A percentile compares a stretch with the other conserved stretches of the same genome.
Conservation (phyloP, 257 asterid genomes). For the Plantago ovata region DNA sequence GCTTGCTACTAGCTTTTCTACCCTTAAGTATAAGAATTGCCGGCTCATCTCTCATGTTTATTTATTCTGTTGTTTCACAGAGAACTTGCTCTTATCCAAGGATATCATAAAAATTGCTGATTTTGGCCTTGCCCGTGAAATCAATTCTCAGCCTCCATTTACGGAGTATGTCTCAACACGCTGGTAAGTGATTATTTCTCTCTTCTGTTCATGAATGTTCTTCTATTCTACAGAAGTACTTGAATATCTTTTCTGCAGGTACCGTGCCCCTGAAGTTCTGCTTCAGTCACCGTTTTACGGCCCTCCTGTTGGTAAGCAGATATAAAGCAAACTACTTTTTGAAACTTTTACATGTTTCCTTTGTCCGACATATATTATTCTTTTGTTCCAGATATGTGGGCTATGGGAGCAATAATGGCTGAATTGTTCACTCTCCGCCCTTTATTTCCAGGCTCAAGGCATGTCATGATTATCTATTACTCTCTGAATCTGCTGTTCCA, state of each 20-base stretch:
- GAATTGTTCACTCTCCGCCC: slow-evolving; percentile 83
- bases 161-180: slow-evolving; percentile 98
- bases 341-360: neutral
- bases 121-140: slow-evolving; percentile 98
- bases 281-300: slow-evolving; percentile 83
- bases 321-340: slow-evolving; percentile 8
- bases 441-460: slow-evolving; percentile 95
- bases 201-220: slow-evolving; percentile 7
- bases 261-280: slow-evolving; percentile 96
- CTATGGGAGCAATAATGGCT: slow-evolving; percentile 98
- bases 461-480: neutral
- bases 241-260: slow-evolving; percentile 50
- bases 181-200: slow-evolving; percentile 53
- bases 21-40: too few relatives aligned
- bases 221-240: neutral
- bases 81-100: slow-evolving; percentile 86
- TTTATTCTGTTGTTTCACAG: slow-evolving; percentile 30
- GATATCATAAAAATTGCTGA: slow-evolving; percentile 84
- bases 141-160: slow-evolving; percentile 78
- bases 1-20: too few relatives aligned
- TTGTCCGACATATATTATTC: neutral
- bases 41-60: neutral
- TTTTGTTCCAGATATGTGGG: slow-evolving; percentile 80
- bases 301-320: slow-evolving; percentile 81
- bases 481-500: neutral